These are phyloP conservation scores for Grosmannia huntii DNA, from an alignment of 2,329 filamentous ascomycete genomes.

Conservation along the genomic window DNA sequence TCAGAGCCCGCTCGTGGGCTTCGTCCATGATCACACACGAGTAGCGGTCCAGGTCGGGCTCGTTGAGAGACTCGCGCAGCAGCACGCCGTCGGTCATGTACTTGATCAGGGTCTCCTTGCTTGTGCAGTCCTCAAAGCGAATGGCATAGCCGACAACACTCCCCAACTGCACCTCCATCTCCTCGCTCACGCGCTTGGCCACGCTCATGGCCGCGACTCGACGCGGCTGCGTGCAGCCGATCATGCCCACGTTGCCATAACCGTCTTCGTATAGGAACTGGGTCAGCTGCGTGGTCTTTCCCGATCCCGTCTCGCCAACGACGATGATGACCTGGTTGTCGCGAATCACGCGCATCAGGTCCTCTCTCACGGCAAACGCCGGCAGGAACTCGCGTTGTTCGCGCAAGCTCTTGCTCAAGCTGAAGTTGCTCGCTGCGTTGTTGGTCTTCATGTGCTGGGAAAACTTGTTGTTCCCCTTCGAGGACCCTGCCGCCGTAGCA, in stretches of 20 bases:
- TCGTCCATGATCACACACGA: conserved; percentile 99
- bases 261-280: conserved; percentile 95
- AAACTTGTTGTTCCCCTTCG: conserved; percentile 54
- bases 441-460: conserved; percentile 80
- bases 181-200: conserved; percentile 92
- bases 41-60: conserved; percentile 87
- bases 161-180: conserved; percentile 91
- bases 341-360: conserved; percentile 78
- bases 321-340: conserved; percentile 97
- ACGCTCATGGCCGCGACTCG: conserved; percentile 98
- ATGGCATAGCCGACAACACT: conserved; percentile 90
- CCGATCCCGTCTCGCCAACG: conserved; percentile 92
- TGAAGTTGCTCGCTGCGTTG: conserved; percentile 81
- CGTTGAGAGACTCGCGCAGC: conserved; percentile 82
- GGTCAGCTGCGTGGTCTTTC: conserved; percentile 93
- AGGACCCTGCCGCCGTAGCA: conserved; percentile 16
- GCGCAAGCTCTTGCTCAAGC: conserved; percentile 74
- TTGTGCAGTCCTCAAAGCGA: conserved; percentile 96
- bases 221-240: conserved; percentile 90
- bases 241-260: conserved; percentile 76
- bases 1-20: conserved; percentile 89
- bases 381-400: conserved; percentile 91
- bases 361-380: conserved; percentile 91
- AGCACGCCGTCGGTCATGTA: conserved; percentile 99
- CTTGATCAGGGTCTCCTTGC: conserved; percentile 89